Conservation (phyloP, 352 stramenopile species). For the Phytophthora gonapodyides region DNA sequence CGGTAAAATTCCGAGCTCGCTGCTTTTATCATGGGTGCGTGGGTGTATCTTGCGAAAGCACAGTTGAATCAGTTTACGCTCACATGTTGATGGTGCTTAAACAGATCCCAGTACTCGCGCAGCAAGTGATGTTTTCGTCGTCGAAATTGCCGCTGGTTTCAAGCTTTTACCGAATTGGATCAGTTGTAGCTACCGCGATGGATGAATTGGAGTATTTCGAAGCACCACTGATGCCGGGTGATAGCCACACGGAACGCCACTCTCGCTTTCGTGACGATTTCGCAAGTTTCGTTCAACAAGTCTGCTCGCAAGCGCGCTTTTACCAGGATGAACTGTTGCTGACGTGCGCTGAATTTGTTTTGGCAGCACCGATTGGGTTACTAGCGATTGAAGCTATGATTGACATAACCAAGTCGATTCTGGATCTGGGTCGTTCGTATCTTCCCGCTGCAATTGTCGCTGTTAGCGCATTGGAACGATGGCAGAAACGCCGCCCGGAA, state of each 20-base stretch:
- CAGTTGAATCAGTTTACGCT: slow-evolving; percentile 4
- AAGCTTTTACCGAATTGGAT: slow-evolving; percentile 65
- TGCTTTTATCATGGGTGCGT: slow-evolving; percentile 58
- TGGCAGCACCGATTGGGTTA: slow-evolving; percentile 54
- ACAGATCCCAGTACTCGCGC: slow-evolving; percentile 46
- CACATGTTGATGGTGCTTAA: background rate
- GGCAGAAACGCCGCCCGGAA: slow-evolving; percentile 38
- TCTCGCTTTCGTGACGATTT: slow-evolving; percentile 36
- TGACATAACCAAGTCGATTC: slow-evolving; percentile 47
- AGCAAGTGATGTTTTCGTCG: slow-evolving; percentile 36
- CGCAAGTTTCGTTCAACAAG: slow-evolving; percentile 44
- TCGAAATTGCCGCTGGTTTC: slow-evolving; percentile 53
- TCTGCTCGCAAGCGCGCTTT: slow-evolving; percentile 60
- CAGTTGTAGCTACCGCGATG: slow-evolving; percentile 39
- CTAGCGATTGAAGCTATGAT: slow-evolving; percentile 35
- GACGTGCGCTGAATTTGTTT: slow-evolving; percentile 58
- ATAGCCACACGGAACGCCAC: background rate
- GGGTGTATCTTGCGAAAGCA: background rate
- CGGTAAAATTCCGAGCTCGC: slow-evolving; percentile 30
- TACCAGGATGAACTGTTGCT: slow-evolving; percentile 83
- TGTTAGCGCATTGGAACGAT: slow-evolving; percentile 58
- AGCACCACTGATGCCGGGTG: background rate
- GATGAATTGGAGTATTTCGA: slow-evolving; percentile 37
- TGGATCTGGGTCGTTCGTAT: slow-evolving; percentile 70
- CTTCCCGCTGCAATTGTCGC: slow-evolving; percentile 62